Base-by-base conservation (phyloP, 306 rosid species). In the Malus asiatica region DNA sequence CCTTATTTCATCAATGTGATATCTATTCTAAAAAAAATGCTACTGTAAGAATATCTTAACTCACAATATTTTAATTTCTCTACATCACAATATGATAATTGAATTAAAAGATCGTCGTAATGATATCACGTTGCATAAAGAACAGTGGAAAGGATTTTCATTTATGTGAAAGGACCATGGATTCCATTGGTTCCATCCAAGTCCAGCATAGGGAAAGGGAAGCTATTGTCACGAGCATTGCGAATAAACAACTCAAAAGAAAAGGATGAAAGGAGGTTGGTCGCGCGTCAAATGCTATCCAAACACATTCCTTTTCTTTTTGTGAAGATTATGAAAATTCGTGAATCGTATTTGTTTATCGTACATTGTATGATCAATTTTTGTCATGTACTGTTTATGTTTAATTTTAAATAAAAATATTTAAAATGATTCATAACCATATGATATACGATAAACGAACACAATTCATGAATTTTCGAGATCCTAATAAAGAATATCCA, bases 331-430 rank as follows among this genome's bases (percentile, higher is more conserved):
- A 0, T 33, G 7, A 0, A 33, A 0, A 33, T 5, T 3, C 7
- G 7, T 33, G 0, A 33, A 33, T 33, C 6, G 7, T 5, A 0
- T 33, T 33, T 0, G 0, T 33, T 33, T 0, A 33, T 33, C 0
- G 7, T 33, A 0, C 0, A 33, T 33, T 0, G 7, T 33, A 4
- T 0, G 0, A 33, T 33, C 0, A 33, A 33, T 33, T 33, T 32
- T 5, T 33, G 0, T 33, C 35, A 5, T 32, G 35, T 4, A 32
- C 0, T 32, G 1, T 33, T 33, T 33, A 0, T 33, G 6, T 33
- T 33, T 33, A 33, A 33, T 33, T 33, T 33, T 33, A 33, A 33
- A 33, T 33, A 33, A 33, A 33, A 33, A 5, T 33, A 33, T 33
- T 33, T 33, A 33, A 33, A 33, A 33, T 33, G 0, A 33, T 33